Evolutionary conservation across 495 filamentous ascomycete species (phyloP).

Genomic region (Hapsidospora chrysogenum): DNA sequence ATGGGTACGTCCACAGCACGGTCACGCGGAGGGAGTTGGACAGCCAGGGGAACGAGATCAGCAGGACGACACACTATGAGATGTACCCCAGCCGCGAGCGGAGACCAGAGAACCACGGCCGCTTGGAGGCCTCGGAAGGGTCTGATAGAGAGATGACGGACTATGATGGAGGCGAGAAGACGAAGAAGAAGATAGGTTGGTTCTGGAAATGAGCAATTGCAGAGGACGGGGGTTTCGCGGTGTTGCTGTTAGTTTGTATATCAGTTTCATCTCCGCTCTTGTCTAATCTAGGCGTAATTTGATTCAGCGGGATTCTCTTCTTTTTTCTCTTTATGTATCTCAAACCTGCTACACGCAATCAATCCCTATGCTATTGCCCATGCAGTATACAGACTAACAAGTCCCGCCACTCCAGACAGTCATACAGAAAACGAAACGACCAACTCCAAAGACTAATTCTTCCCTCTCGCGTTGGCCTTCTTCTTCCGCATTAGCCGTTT

Average conservation of each 20-base stretch:
- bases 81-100: conserved; percentile 1
- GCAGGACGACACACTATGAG: conserved; percentile 2
- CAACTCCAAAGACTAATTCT: neutral
- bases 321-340: too few species aligned
- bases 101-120: too few species aligned
- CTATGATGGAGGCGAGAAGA: neutral
- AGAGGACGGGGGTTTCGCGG: too few species aligned
- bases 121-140: neutral
- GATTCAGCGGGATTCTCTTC: too few species aligned
- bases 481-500: conserved; percentile 32
- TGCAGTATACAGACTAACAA: too few species aligned
- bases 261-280: neutral
- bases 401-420: too few species aligned
- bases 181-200: conserved; percentile 12
- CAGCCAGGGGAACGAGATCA: conserved; percentile 5
- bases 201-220: conserved; percentile 11
- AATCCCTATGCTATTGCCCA: too few species aligned
- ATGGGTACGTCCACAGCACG: conserved; percentile 5
- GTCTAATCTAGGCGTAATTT: too few species aligned
- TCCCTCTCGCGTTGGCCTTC: conserved; percentile 16
- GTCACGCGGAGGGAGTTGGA: conserved; percentile 3
- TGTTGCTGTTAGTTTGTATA: too few species aligned
- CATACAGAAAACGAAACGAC: too few species aligned
- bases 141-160: neutral
- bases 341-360: too few species aligned